Evolutionary conservation across 768 basidiomycete species (phyloP).

Genomic region (Butyriboletus loyo): DNA sequence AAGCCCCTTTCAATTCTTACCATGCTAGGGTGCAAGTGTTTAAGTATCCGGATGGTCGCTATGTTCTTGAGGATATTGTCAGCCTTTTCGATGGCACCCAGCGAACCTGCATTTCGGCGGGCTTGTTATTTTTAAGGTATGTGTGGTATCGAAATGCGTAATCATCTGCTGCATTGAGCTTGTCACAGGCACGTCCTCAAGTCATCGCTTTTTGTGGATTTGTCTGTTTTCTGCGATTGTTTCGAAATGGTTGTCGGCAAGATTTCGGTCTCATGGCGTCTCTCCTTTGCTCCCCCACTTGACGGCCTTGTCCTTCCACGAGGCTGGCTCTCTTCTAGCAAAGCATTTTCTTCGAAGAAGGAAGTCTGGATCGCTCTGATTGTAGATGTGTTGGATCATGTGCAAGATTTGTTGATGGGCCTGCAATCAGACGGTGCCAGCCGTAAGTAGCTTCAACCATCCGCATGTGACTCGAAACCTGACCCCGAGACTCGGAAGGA

Average conservation of each 20-base stretch:
- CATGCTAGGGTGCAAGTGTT: neutral
- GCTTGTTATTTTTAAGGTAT: constrained; percentile 41
- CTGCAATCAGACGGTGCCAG: constrained; percentile 28
- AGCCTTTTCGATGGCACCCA: constrained; percentile 23
- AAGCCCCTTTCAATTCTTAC: constrained; percentile 23
- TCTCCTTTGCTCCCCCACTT: constrained; percentile 19
- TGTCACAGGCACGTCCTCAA: constrained; percentile 44
- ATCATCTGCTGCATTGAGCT: neutral
- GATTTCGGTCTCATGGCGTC: constrained; percentile 36
- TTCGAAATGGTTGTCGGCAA: constrained; percentile 47
- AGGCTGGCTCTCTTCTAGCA: constrained; percentile 41
- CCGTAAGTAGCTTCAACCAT: no score
- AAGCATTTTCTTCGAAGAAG: constrained; percentile 14
- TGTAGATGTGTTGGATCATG: constrained; percentile 5
- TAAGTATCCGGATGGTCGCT: constrained; percentile 10
- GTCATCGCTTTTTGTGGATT: constrained; percentile 36
- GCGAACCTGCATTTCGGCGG: constrained; percentile 27
- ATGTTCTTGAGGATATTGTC: constrained; percentile 35
- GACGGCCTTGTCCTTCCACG: constrained; percentile 53
- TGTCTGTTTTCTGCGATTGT: constrained; percentile 48
- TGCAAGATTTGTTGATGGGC: constrained; percentile 27
- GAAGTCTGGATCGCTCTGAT: constrained; percentile 5
- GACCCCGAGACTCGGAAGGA: neutral
- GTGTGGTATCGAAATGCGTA: neutral
- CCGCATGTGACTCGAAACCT: no score